A percentile compares a stretch with the other conserved stretches of the same genome.
These are phyloP conservation scores for Lactarius deliciosus DNA, from an alignment of 768 basidiomycete genomes.

Conservation along the genomic window DNA sequence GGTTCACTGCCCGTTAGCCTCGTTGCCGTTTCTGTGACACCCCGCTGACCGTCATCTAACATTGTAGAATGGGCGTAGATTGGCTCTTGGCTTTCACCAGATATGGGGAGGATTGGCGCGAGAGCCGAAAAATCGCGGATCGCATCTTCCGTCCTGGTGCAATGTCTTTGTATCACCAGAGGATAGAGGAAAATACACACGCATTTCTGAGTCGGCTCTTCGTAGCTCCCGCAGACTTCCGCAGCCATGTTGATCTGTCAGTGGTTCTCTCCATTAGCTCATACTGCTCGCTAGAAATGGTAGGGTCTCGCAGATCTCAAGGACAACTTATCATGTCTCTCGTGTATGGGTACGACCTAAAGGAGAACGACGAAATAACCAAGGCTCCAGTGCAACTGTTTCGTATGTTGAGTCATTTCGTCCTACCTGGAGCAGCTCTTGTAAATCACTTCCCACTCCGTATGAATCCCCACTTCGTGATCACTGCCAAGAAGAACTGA, in stretches of 20 bases:
- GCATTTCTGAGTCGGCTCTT: conserved; percentile 4
- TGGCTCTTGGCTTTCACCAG: not conserved
- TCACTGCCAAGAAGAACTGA: no score
- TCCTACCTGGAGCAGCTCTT: no score
- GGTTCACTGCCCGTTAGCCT: not conserved
- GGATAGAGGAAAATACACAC: conserved; percentile 5
- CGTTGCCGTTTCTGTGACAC: no score
- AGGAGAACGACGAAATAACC: no score
- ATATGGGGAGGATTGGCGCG: not conserved
- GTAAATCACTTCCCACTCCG: not conserved
- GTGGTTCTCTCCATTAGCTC: no score
- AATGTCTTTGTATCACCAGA: not conserved
- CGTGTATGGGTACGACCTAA: no score
- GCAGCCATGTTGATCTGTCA: conserved; percentile 4
- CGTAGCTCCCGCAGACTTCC: conserved; percentile 3
- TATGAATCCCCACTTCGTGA: not conserved
- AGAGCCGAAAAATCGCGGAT: conserved; percentile 7
- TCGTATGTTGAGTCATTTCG: no score
- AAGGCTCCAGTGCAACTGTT: no score
- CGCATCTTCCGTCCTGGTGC: conserved; percentile 13
- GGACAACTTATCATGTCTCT: no score
- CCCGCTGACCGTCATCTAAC: not conserved
- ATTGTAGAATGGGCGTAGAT: not conserved
- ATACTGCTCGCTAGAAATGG: no score
- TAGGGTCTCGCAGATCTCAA: no score